Base-by-base conservation (phyloP, 1,284 basidiomycete species). In the Agaricales sp. region DNA sequence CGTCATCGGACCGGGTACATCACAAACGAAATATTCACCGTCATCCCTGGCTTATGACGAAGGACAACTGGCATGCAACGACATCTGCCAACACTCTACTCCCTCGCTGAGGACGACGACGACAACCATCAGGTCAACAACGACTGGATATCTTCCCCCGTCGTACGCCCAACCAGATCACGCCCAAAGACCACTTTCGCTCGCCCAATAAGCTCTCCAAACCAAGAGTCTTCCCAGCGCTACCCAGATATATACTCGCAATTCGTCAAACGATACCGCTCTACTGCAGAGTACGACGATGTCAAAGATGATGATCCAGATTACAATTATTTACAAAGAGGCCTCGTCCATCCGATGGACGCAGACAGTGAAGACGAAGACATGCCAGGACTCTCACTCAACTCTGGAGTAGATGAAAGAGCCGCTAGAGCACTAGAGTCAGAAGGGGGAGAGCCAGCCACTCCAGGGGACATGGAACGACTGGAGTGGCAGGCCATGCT, bases 401-500 rank as follows among this genome's bases (percentile, higher is more conserved):
- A 19, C 41, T 43, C 41, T 43, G 30, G 30, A 35, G 30, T 35
- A 11, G 63, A 18, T 62, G 65, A 39, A 78, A 80, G 53, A 63
- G 62, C 74, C 14, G 66, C 70, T n/a, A 65, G 76, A 26, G 65
- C 74, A 53, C 67, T 79, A 38, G 82, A 87, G 56, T 66, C 73
- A 6, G 80, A 84, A 53, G 67, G 75, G 25, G 69, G 74, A 49
- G 74, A 80, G 53, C 79, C 82, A 30, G 71, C 75, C 38, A 82
- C 78, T 4, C 65, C 77, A 43, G 82, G 87, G 58, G 86, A 90
- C 57, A 75, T 78, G 53, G 89, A 92, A 57, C 76, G 93, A 22
- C 68, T 94, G 44, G 92, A 94, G 65, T 97, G 93, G 93, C 91
- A 94, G 64, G 87, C 86, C 35, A 89, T 96, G 83, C 77, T 97